phyloP scores from a whole-genome alignment of 805 yeast species.

The Clavispora asparagi region DNA sequence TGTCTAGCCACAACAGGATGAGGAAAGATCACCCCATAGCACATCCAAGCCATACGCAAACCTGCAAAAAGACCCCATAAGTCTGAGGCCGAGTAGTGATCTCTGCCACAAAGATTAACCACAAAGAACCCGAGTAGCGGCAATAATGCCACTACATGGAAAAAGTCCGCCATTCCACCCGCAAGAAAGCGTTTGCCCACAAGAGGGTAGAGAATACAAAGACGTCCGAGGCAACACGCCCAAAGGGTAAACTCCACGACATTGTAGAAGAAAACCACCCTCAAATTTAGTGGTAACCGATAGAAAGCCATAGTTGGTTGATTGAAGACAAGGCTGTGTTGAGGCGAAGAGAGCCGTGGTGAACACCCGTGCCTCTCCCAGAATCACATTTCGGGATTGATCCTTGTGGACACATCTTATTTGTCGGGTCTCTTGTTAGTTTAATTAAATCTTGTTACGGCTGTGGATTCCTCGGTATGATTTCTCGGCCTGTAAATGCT shows the following conservation, averaged over 20 bases:
- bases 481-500: too few species aligned
- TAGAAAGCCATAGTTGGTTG: slow-evolving; percentile 26
- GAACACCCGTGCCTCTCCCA: neutral
- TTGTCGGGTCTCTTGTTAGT: too few species aligned
- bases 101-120: slow-evolving; percentile 5
- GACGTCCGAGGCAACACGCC: slow-evolving; percentile 45
- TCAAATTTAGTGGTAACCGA: slow-evolving; percentile 30
- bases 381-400: too few species aligned
- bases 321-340: neutral
- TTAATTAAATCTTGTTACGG: too few species aligned
- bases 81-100: slow-evolving; percentile 9
- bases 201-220: slow-evolving; percentile 50
- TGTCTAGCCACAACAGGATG: slow-evolving; percentile 40
- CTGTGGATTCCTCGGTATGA: too few species aligned
- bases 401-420: too few species aligned
- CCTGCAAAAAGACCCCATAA: slow-evolving; percentile 28
- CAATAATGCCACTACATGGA: slow-evolving; percentile 35
- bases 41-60: slow-evolving; percentile 31
- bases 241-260: slow-evolving; percentile 38
- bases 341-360: neutral
- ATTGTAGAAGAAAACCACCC: slow-evolving; percentile 30
- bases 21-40: slow-evolving; percentile 38
- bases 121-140: slow-evolving; percentile 25
- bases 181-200: slow-evolving; percentile 64
- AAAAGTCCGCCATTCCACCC: slow-evolving; percentile 68